phyloP scores from a whole-genome alignment of 768 basidiomycete genomes.

The Suillus plorans region DNA sequence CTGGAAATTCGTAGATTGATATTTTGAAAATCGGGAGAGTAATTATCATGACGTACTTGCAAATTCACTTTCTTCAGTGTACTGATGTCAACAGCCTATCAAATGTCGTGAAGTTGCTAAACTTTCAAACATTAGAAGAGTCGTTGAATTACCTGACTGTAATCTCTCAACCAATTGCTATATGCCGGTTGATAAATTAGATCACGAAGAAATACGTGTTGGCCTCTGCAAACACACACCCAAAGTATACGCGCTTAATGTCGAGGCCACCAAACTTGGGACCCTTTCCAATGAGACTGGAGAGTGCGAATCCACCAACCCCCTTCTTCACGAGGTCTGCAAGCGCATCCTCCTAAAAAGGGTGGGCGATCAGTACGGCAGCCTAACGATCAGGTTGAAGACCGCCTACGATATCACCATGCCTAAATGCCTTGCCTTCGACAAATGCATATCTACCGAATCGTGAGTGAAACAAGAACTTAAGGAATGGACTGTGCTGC shows the following conservation, averaged over 20 bases:
- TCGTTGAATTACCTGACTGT: conserved; percentile 56
- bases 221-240: conserved; percentile 40
- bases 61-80: conserved; percentile 70
- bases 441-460: conserved; percentile 70
- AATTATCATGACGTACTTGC: conserved; percentile 45
- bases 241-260: conserved; percentile 82
- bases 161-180: conserved; percentile 89
- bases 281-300: conserved; percentile 54
- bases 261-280: conserved; percentile 78
- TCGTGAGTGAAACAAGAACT: background rate
- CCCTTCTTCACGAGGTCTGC: conserved; percentile 58
- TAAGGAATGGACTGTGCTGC: background rate
- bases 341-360: conserved; percentile 65
- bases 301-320: conserved; percentile 58
- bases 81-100: conserved; percentile 80
- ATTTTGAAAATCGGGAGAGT: background rate
- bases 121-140: background rate
- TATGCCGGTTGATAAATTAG: conserved; percentile 1
- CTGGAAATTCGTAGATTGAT: conserved; percentile 31
- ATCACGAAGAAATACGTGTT: background rate
- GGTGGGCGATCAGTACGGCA: background rate
- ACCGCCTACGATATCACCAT: conserved; percentile 79
- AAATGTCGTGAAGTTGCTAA: background rate
- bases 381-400: conserved; percentile 4
- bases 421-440: conserved; percentile 82